These are phyloP conservation scores for Colletotrichum costaricense DNA, from an alignment of 2,329 filamentous ascomycete species.

Conservation along the genomic window DNA sequence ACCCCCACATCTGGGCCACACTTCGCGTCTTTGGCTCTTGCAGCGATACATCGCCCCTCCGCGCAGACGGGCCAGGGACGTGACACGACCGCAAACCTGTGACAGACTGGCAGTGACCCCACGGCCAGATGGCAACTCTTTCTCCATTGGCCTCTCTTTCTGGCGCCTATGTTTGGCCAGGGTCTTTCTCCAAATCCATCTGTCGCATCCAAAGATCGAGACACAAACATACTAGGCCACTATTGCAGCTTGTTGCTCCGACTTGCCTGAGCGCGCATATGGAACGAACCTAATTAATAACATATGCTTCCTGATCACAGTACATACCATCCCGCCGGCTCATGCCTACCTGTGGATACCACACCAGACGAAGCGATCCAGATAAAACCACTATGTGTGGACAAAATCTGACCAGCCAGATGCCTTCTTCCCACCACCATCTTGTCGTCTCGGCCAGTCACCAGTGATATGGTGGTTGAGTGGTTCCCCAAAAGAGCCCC, in stretches of 20 bases:
- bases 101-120: neutral
- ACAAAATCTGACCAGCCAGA: neutral
- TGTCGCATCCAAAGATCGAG: neutral
- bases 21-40: neutral
- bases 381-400: neutral
- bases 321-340: neutral
- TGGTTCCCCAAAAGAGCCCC: constrained; percentile 12
- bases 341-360: constrained; percentile 4
- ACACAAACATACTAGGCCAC: neutral
- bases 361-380: constrained; percentile 2
- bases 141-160: neutral
- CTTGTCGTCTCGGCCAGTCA: neutral
- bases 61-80: neutral
- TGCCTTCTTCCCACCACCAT: constrained; percentile 4
- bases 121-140: neutral
- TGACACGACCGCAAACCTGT: neutral
- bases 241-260: neutral
- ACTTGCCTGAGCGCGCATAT: neutral
- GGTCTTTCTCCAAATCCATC: neutral
- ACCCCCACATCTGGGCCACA: constrained; percentile 23
- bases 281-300: neutral
- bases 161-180: neutral
- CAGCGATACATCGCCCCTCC: constrained; percentile 3
- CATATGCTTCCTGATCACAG: neutral
- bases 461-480: neutral